These are phyloP conservation scores for Platanus orientalis DNA, from an alignment of 164 flowering plant genomes.

Conservation along the genomic window DNA sequence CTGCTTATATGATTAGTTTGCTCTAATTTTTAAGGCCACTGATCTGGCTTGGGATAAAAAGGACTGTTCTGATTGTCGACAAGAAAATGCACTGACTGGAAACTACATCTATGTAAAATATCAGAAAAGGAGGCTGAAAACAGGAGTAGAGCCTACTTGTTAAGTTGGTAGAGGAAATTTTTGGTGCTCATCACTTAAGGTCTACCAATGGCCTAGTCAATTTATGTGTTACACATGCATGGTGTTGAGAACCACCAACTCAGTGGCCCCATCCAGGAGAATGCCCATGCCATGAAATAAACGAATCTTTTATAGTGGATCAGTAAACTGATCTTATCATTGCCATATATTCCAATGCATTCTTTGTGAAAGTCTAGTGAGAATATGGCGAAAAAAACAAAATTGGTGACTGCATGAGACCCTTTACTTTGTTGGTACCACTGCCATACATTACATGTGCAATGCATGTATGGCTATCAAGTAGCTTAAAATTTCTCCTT, in stretches of 20 bases:
- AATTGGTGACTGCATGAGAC: neutral
- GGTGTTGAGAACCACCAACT: neutral
- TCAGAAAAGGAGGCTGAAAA: too few relatives aligned
- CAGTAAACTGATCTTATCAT: too few relatives aligned
- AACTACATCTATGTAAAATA: neutral
- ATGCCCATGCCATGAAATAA: neutral
- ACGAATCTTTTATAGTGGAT: too few relatives aligned
- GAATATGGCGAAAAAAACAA: neutral
- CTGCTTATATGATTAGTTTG: too few relatives aligned
- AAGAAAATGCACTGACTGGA: neutral
- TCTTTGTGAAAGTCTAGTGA: neutral
- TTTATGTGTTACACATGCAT: neutral
- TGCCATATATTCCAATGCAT: neutral
- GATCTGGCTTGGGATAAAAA: too few relatives aligned
- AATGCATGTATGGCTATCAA: neutral
- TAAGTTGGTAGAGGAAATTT: neutral
- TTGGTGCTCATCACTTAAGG: neutral
- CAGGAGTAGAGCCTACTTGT: too few relatives aligned
- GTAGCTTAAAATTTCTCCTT: neutral
- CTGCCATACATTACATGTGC: neutral
- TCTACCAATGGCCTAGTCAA: neutral
- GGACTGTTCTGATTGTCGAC: neutral
- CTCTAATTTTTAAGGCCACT: too few relatives aligned
- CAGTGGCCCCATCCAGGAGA: neutral
- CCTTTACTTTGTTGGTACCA: neutral